Evolutionary conservation across 129 eudicot species (phyloP), one percentile per base, ranked within the genome.

Genomic region (Artemisia tridentata): DNA sequence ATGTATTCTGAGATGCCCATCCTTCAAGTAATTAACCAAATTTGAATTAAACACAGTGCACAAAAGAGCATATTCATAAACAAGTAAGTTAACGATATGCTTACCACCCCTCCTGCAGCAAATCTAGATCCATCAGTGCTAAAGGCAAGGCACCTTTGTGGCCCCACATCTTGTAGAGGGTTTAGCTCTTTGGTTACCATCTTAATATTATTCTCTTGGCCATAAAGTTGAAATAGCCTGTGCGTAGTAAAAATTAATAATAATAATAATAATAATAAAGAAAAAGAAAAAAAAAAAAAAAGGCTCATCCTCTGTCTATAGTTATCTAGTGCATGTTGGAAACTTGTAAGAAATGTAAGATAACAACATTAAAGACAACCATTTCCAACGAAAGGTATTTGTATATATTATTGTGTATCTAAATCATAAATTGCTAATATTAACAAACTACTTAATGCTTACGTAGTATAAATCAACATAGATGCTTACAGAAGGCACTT

Each of bases 21-120:
- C 99, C 99, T 95, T 79, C 63, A 64, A 48, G 59, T 54, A 70
- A 52, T 81, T 27, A 75, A 73, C 75, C 57, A 74, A 85, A 18
- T 13, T 77, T 75, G 5, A 19, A 79, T 21, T 18, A 65, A 23
- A 78, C 60, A 58, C 51, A 31, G 57, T 10, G 15, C 57, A 23
- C 48, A 45, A 1, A 45, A 48, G 63, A 15, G 51, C 15, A 41
- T 15, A 11, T 19, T 54, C 45, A 34, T 69, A 34, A 38, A 80
- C 38, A 43, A 78, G n/a, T 48, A 53, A 15, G 19, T 48, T 73
- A 59, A 15, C 14, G 63, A 46, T 71, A 48, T 72, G 41, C 86
- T 83, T 85, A 93, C 97, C 86, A 85, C 85, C 66, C 97, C 99
- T 67, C 99, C 99, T 23, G 86, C 77, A 45, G 97, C 97, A 61